These are phyloP conservation scores for Kazachstania africana DNA, from an alignment of 805 yeast genomes.

Conservation along the genomic window DNA sequence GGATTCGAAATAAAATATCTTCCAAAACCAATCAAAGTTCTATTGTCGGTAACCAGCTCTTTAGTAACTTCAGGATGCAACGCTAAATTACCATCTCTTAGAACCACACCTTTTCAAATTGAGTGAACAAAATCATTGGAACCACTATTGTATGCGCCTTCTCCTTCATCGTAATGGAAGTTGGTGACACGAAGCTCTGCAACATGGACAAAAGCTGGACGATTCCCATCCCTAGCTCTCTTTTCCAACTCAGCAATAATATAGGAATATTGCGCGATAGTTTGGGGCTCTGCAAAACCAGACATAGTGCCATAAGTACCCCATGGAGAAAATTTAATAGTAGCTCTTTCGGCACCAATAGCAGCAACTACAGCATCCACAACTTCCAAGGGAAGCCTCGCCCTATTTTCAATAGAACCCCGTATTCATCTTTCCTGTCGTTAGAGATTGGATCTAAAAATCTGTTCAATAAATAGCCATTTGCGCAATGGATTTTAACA, in stretches of 20 bases:
- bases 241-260: constrained; percentile 28
- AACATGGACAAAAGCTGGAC: constrained; percentile 30
- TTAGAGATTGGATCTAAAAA: constrained; percentile 37
- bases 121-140: constrained; percentile 28
- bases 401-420: constrained; percentile 40
- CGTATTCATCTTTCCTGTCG: constrained; percentile 39
- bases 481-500: constrained; percentile 54
- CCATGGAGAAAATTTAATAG: constrained; percentile 39
- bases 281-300: constrained; percentile 23
- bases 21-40: constrained; percentile 36
- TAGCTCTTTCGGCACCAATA: constrained; percentile 38
- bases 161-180: constrained; percentile 10
- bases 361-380: constrained; percentile 37
- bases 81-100: constrained; percentile 29
- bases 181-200: constrained; percentile 31
- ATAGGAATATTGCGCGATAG: constrained; percentile 28
- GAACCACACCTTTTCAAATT: constrained; percentile 34
- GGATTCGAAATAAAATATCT: constrained; percentile 43
- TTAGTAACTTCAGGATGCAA: constrained; percentile 17
- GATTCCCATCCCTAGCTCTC: constrained; percentile 23
- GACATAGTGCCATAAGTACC: constrained; percentile 28
- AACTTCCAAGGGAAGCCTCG: constrained; percentile 32
- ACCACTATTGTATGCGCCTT: constrained; percentile 18
- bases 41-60: constrained; percentile 26
- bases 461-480: constrained; percentile 47